A percentile compares a stretch with the other conserved stretches of the same genome.
Evolutionary conservation across 768 basidiomycete species (phyloP).

Genomic region (Lactarius hatsudake): DNA sequence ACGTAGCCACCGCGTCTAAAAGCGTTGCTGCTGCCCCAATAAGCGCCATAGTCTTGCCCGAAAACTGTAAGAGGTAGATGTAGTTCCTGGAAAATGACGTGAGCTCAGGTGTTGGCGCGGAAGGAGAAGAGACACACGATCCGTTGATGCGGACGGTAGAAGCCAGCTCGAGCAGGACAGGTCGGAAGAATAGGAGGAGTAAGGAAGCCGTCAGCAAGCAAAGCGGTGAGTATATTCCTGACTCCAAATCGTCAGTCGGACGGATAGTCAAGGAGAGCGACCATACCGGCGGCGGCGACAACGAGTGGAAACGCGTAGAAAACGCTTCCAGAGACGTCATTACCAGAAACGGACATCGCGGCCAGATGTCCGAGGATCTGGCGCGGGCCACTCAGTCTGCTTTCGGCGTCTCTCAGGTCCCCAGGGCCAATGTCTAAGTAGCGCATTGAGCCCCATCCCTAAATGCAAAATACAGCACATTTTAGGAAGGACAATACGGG

Average conservation of each 20-base stretch:
- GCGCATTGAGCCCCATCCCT: slow-evolving; percentile 29
- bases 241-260: not conserved
- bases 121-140: slow-evolving; percentile 15
- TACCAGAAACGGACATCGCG: slow-evolving; percentile 26
- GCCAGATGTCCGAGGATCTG: slow-evolving; percentile 21
- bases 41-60: slow-evolving; percentile 22
- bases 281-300: slow-evolving; percentile 21
- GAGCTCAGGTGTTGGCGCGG: not conserved
- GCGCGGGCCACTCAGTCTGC: slow-evolving; percentile 2
- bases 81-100: slow-evolving; percentile 10
- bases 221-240: slow-evolving; percentile 27
- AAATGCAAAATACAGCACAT: not conserved
- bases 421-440: slow-evolving; percentile 23
- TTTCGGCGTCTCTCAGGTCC: slow-evolving; percentile 16
- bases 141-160: slow-evolving; percentile 22
- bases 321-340: slow-evolving; percentile 26
- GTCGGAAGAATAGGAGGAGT: slow-evolving; percentile 26
- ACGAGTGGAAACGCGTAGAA: slow-evolving; percentile 26
- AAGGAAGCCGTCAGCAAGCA: slow-evolving; percentile 25
- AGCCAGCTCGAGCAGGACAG: slow-evolving; percentile 20
- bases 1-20: slow-evolving; percentile 25
- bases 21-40: slow-evolving; percentile 26
- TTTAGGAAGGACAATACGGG: not conserved
- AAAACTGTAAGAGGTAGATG: slow-evolving; percentile 20
- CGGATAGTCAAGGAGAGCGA: not conserved